These are phyloP conservation scores for Trichoderma brevicompactum DNA, from an alignment of 2,329 filamentous ascomycete genomes.

Conservation along the genomic window DNA sequence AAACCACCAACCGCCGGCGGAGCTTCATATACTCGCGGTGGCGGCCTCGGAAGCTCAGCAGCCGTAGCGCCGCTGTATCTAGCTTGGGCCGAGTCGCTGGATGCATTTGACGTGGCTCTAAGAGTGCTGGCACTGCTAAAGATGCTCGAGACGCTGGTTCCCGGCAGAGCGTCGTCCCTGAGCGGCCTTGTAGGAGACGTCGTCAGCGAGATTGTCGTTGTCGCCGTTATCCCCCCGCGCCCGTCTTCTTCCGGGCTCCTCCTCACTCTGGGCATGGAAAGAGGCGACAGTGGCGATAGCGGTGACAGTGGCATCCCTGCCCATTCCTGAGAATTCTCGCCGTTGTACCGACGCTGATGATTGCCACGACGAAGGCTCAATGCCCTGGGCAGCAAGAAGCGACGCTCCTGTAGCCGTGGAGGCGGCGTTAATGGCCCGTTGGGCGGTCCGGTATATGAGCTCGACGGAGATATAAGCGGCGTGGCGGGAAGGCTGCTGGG, in stretches of 20 bases:
- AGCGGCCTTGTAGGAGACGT: background rate
- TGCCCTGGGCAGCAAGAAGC: conserved; percentile 43
- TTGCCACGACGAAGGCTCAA: conserved; percentile 18
- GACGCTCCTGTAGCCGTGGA: conserved; percentile 53
- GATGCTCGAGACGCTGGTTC: conserved; percentile 13
- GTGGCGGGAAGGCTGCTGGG: conserved; percentile 40
- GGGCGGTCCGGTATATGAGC: conserved; percentile 35
- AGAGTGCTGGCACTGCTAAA: conserved; percentile 8
- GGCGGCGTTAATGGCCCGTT: conserved; percentile 49
- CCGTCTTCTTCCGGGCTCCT: background rate
- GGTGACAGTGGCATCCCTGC: conserved; percentile 7
- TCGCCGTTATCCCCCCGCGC: background rate
- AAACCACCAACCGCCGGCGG: conserved; percentile 33
- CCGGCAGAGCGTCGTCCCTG: background rate
- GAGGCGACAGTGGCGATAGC: conserved; percentile 2
- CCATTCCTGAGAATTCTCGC: background rate
- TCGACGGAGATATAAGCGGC: conserved; percentile 48
- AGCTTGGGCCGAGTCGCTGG: background rate
- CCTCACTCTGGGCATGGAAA: background rate
- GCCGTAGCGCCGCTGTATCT: background rate
- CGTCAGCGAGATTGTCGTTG: conserved; percentile 1
- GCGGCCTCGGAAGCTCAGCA: conserved; percentile 17
- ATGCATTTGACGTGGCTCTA: background rate
- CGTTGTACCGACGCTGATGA: background rate
- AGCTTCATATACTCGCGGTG: conserved; percentile 25